phyloP scores from a whole-genome alignment of 805 yeast genomes.

The Teunomyces cretensis region DNA sequence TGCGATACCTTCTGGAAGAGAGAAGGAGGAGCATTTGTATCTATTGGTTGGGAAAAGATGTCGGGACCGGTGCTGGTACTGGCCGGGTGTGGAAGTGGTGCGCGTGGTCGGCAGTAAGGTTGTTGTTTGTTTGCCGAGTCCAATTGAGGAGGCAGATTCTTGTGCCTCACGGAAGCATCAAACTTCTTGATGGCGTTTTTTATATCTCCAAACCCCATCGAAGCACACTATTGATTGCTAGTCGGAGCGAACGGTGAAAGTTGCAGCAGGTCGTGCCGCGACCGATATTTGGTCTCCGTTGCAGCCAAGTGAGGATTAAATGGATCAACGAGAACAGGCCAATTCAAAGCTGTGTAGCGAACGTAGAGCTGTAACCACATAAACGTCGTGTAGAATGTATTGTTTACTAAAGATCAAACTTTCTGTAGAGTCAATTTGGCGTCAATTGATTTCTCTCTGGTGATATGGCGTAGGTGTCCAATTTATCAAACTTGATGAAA shows the following conservation, averaged over 20 bases:
- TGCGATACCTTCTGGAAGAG: constrained; percentile 38
- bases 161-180: constrained; percentile 8
- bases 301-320: background rate
- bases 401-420: too few relatives aligned
- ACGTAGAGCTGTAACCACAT: too few relatives aligned
- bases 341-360: background rate
- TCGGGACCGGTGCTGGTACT: constrained; percentile 17
- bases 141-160: background rate
- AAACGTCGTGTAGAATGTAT: too few relatives aligned
- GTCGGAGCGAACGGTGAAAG: background rate
- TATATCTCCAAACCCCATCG: constrained; percentile 27
- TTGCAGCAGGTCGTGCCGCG: constrained; percentile 5
- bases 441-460: too few relatives aligned
- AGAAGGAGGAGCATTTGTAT: constrained; percentile 43
- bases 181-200: constrained; percentile 22
- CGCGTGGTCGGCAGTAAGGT: background rate
- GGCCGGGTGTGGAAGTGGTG: too few relatives aligned
- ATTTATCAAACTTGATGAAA: too few relatives aligned
- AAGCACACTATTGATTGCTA: background rate
- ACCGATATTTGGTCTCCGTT: background rate
- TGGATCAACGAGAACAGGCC: too few relatives aligned
- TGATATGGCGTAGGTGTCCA: too few relatives aligned
- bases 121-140: background rate
- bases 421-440: too few relatives aligned
- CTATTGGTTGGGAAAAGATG: constrained; percentile 43